These are phyloP conservation scores for Kwoniella newhampshirensis DNA, from an alignment of 768 basidiomycete genomes.

Conservation along the genomic window DNA sequence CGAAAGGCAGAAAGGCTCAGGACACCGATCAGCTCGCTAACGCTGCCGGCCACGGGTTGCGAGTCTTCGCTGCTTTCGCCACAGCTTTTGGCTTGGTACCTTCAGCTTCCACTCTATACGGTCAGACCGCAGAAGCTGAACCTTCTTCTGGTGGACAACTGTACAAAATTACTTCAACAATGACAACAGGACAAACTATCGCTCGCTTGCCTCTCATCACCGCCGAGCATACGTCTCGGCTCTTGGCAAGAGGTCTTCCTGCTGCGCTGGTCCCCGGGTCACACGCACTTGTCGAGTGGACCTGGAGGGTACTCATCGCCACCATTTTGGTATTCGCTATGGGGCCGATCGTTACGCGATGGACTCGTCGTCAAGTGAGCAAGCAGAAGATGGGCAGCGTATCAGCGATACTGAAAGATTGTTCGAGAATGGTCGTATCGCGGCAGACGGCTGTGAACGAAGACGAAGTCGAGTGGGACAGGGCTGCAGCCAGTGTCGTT, in stretches of 20 bases:
- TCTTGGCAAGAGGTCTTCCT: slow-evolving; percentile 33
- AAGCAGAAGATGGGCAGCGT: slow-evolving; percentile 17
- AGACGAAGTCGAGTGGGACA: slow-evolving; percentile 8
- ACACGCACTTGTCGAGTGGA: slow-evolving; percentile 43
- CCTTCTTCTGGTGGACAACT: slow-evolving; percentile 21
- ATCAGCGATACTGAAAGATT: slow-evolving; percentile 1
- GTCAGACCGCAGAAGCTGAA: slow-evolving; percentile 7
- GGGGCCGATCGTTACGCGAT: slow-evolving; percentile 31
- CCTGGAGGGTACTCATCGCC: slow-evolving; percentile 41
- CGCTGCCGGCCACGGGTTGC: slow-evolving; percentile 14
- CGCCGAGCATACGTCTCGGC: slow-evolving; percentile 41
- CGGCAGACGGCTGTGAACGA: slow-evolving; percentile 4
- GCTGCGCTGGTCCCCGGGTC: slow-evolving; percentile 28
- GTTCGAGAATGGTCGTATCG: not conserved
- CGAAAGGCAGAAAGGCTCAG: slow-evolving; percentile 20
- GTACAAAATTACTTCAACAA: slow-evolving; percentile 2
- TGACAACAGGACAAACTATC: slow-evolving; percentile 35
- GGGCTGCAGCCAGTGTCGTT: slow-evolving; percentile 27
- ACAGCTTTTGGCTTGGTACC: slow-evolving; percentile 44
- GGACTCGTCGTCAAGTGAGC: not conserved
- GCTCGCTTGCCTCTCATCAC: slow-evolving; percentile 41
- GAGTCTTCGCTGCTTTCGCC: slow-evolving; percentile 47
- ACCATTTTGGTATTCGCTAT: slow-evolving; percentile 32
- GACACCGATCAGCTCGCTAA: slow-evolving; percentile 2
- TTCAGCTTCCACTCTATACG: slow-evolving; percentile 35